Evolutionary conservation across 1,139 yeast genomes (phyloP), one percentile per base, ranked within the genome.

Genomic region (Suhomyces bolitotheri): DNA sequence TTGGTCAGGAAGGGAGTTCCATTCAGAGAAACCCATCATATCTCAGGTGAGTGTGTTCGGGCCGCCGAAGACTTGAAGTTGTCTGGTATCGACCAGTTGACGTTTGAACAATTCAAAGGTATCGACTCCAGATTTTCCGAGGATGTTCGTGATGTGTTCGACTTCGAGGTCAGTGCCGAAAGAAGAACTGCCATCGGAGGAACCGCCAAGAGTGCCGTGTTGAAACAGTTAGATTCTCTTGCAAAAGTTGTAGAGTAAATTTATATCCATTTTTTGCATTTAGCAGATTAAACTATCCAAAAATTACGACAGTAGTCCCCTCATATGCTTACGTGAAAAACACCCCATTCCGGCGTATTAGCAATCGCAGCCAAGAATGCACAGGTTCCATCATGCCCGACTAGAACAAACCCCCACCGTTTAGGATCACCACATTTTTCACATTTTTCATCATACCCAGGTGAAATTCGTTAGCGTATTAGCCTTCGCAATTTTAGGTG

Each of bases 1-100:
- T 75, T 92, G 50, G 99, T 92, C 38, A 82, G 97, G 69, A 89
- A 84, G 63, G 98, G 98, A 38, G 98, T 92, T 46, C 98, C 98
- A 40, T 92, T 92, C 71, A 87, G 99, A 71, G 97, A 92, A 67
- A 92, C 98, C 2, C 99, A 92, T 63, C 97, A 92, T 62, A 90
- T 92, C 44, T 88, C 97, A 5, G 99, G 99, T 38, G 96, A 88
- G 60, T 92, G 97, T 66, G 99, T 92, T 34, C 81, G 95, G 49
- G 62, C 67, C 34, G 97, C 98, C 5, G 99, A 92, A 66, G 88
- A 78, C 44, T 66, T 71, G 45, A 75, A 75, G 23, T 68, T 88
- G 31, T 67, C 82, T 5, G 97, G 97, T 27, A 82, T 92, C 68
- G 86, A 95, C 61, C 66, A 89, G 60, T 71, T 92, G 52, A 60